Evolutionary conservation across 1,139 yeast genomes (phyloP).

Genomic region (Yamadazyma sp.): DNA sequence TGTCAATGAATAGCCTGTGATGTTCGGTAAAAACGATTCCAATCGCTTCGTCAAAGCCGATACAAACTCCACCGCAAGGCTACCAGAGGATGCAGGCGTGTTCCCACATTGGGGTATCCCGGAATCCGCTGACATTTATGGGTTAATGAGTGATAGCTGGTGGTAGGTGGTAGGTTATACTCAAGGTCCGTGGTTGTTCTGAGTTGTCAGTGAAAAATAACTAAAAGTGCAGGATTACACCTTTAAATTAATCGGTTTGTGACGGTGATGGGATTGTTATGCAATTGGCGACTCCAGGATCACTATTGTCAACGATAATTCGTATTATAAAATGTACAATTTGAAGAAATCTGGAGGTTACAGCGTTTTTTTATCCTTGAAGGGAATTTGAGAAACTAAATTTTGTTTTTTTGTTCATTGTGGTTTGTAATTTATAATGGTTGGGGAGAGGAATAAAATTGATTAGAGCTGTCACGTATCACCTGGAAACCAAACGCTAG

Average conservation of each 20-base stretch:
- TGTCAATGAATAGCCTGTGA: conserved; percentile 41
- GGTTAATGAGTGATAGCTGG: not conserved
- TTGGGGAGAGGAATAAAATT: not conserved
- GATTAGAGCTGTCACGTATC: too few relatives aligned
- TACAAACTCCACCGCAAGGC: conserved; percentile 16
- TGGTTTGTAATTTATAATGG: not conserved
- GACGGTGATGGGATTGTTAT: not conserved
- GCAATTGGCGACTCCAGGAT: not conserved
- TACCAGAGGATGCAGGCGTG: not conserved
- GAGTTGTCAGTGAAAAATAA: too few relatives aligned
- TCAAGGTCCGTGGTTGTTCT: too few relatives aligned
- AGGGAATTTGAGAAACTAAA: not conserved
- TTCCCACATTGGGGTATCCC: not conserved
- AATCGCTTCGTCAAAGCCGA: conserved; percentile 27
- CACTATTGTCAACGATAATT: not conserved
- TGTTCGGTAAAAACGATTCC: conserved; percentile 36
- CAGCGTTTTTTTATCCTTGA: conserved; percentile 4
- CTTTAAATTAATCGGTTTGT: not conserved
- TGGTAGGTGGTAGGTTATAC: too few relatives aligned
- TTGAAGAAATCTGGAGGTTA: not conserved
- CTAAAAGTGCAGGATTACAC: too few relatives aligned
- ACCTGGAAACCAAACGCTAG: too few relatives aligned
- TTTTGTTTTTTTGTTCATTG: not conserved
- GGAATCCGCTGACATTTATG: not conserved
- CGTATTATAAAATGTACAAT: not conserved